Evolutionary conservation across 2,329 filamentous ascomycete genomes (phyloP).

Genomic region (Venturia aucupariae): DNA sequence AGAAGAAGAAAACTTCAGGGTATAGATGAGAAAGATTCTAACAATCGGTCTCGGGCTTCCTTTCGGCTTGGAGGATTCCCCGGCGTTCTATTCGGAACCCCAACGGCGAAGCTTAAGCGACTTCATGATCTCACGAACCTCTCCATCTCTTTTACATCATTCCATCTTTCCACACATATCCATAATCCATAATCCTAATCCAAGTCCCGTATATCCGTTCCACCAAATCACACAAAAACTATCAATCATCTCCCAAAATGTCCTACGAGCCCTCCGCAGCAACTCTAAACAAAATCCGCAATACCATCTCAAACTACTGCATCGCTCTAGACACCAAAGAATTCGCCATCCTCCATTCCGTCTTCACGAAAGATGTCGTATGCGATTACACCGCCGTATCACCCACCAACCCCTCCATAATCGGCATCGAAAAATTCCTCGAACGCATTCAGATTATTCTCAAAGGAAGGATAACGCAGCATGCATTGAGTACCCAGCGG

Average conservation of each 20-base stretch:
- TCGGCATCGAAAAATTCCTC: slow-evolving; percentile 1
- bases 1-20: too few species aligned
- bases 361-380: slow-evolving; percentile 32
- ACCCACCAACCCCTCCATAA: slow-evolving; percentile 2
- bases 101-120: not conserved
- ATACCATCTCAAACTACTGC: slow-evolving; percentile 34
- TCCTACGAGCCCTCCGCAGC: not conserved
- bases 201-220: too few species aligned
- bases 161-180: not conserved
- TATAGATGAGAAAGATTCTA: too few species aligned
- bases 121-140: not conserved
- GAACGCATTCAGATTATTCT: slow-evolving; percentile 4
- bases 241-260: not conserved
- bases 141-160: not conserved
- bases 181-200: not conserved
- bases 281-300: slow-evolving; percentile 29
- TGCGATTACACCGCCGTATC: slow-evolving; percentile 30
- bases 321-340: slow-evolving; percentile 36
- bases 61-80: not conserved
- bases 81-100: not conserved
- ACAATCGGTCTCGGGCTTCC: not conserved
- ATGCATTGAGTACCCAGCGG: slow-evolving; percentile 7
- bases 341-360: slow-evolving; percentile 28
- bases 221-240: not conserved
- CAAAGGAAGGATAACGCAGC: slow-evolving; percentile 10